These are phyloP conservation scores for Stemphylium beticola DNA, from an alignment of 2,329 filamentous ascomycete genomes.

Conservation along the genomic window DNA sequence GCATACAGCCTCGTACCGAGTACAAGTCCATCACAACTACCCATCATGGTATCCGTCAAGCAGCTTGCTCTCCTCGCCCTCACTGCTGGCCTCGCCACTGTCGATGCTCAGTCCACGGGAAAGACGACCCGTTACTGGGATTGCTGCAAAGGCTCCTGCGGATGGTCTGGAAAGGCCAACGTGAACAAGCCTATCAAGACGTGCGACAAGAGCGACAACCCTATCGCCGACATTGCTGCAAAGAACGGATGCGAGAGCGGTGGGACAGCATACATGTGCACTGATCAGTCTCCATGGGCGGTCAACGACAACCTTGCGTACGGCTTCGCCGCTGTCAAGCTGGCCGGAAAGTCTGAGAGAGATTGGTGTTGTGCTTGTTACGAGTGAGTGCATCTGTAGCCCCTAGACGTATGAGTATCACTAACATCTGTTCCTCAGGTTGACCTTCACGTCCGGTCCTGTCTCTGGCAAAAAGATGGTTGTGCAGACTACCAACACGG, in stretches of 20 bases:
- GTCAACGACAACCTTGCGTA: slow-evolving; percentile 65
- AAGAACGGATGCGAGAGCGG: slow-evolving; percentile 61
- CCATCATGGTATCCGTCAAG: slow-evolving; percentile 38
- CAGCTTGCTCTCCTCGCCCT: slow-evolving; percentile 37
- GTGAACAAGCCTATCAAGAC: slow-evolving; percentile 60
- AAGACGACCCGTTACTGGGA: slow-evolving; percentile 56
- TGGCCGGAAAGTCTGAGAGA: slow-evolving; percentile 60
- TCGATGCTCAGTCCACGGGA: slow-evolving; percentile 38
- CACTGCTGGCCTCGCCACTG: slow-evolving; percentile 31
- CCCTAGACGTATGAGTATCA: background rate
- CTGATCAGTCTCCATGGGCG: slow-evolving; percentile 67
- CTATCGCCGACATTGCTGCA: slow-evolving; percentile 58
- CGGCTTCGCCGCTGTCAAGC: slow-evolving; percentile 68
- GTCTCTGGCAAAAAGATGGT: slow-evolving; percentile 67
- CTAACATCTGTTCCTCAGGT: slow-evolving; percentile 28
- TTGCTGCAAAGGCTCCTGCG: slow-evolving; percentile 74
- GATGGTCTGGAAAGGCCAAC: slow-evolving; percentile 63
- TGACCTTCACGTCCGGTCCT: slow-evolving; percentile 64
- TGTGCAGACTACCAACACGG: slow-evolving; percentile 70
- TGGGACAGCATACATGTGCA: slow-evolving; percentile 65
- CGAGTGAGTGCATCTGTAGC: slow-evolving; percentile 44
- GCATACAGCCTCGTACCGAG: background rate
- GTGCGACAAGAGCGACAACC: slow-evolving; percentile 64
- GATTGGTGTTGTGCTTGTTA: slow-evolving; percentile 72
- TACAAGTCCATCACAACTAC: background rate